These are phyloP conservation scores for Aulographum hederae DNA, from an alignment of 2,329 filamentous ascomycete species.

Conservation along the genomic window DNA sequence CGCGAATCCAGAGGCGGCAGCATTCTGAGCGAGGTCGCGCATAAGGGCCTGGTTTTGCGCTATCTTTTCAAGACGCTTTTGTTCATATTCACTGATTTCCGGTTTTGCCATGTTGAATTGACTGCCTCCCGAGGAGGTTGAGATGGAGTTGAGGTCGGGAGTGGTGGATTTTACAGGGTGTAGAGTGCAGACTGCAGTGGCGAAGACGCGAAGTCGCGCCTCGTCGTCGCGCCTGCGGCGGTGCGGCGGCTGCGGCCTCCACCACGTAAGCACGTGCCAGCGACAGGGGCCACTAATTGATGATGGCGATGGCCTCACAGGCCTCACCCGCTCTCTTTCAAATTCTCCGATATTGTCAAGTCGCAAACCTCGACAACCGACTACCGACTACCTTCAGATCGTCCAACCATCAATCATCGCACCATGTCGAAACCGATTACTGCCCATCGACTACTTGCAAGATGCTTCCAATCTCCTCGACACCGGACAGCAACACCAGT, in stretches of 20 bases:
- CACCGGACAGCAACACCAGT: too few species aligned
- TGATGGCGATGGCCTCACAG: too few species aligned
- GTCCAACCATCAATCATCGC: not conserved
- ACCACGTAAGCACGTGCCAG: too few species aligned
- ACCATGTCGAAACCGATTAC: not conserved
- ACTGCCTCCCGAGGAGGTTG: conserved; percentile 12
- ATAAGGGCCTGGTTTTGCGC: conserved; percentile 69
- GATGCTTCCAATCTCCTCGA: not conserved
- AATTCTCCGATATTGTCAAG: not conserved
- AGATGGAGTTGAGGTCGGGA: conserved; percentile 2
- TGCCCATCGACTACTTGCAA: not conserved
- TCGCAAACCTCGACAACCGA: not conserved
- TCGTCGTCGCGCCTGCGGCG: not conserved
- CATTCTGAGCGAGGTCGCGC: conserved; percentile 52
- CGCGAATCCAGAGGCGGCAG: conserved; percentile 51
- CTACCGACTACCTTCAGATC: not conserved
- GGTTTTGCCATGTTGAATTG: conserved; percentile 19
- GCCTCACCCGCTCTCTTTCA: too few species aligned
- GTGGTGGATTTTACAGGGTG: not conserved
- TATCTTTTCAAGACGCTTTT: conserved; percentile 69
- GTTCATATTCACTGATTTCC: conserved; percentile 70
- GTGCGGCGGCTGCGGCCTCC: not conserved
- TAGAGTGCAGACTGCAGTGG: not conserved
- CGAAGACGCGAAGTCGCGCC: not conserved
- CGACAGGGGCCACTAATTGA: too few species aligned